These are phyloP conservation scores for Ophiostoma quercus DNA, from an alignment of 2,329 filamentous ascomycete genomes.

Conservation along the genomic window DNA sequence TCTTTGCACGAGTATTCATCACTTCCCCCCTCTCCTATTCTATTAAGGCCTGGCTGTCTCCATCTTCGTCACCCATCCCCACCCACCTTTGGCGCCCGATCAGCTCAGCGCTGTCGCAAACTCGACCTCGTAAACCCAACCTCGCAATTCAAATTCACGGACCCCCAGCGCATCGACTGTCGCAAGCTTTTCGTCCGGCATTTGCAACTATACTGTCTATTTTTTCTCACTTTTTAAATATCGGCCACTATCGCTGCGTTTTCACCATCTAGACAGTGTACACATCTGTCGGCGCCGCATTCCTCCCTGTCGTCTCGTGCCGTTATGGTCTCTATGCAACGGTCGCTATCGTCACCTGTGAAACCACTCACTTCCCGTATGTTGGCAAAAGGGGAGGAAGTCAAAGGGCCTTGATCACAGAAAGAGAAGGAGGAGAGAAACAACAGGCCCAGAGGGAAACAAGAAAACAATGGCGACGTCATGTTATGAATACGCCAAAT, in stretches of 20 bases:
- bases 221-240: background rate
- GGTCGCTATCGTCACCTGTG: constrained; percentile 58
- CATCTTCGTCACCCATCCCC: constrained; percentile 2
- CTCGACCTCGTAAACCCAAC: constrained; percentile 5
- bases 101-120: background rate
- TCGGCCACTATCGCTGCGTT: background rate
- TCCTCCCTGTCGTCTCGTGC: background rate
- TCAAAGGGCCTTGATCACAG: background rate
- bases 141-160: background rate
- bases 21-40: background rate
- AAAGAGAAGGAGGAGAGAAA: background rate
- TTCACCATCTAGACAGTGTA: background rate
- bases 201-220: background rate
- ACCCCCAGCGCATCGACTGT: background rate
- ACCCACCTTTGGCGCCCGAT: constrained; percentile 11
- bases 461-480: background rate
- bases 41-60: background rate
- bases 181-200: background rate
- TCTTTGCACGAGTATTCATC: background rate
- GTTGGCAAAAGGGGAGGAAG: background rate
- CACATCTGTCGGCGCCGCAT: background rate
- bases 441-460: background rate
- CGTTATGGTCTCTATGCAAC: constrained; percentile 58
- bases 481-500: background rate
- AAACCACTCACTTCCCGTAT: constrained; percentile 46